Evolutionary conservation across 768 basidiomycete genomes (phyloP).

Genomic region (Panus rudis): DNA sequence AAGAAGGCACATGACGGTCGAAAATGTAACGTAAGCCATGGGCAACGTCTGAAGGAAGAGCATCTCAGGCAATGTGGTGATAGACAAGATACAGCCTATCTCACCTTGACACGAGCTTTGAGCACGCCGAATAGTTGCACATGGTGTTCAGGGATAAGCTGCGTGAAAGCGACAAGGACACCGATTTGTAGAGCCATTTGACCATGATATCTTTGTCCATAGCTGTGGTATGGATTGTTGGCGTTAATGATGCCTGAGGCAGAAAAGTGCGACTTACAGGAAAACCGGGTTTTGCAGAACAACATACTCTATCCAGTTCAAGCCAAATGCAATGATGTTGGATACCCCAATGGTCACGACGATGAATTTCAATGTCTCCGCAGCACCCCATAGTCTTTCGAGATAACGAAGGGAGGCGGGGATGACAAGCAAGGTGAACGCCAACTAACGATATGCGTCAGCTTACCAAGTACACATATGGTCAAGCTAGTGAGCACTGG

Average conservation of each 20-base stretch:
- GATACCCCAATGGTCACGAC: constrained; percentile 68
- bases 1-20: constrained; percentile 74
- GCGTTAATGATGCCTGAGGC: constrained; percentile 2
- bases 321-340: constrained; percentile 82
- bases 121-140: constrained; percentile 84
- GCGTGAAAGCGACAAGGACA: constrained; percentile 92
- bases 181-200: constrained; percentile 88
- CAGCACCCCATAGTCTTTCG: constrained; percentile 89
- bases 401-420: constrained; percentile 84
- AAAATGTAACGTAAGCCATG: constrained; percentile 90
- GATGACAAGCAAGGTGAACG: constrained; percentile 68
- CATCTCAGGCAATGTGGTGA: background rate
- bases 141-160: constrained; percentile 97
- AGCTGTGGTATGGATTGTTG: constrained; percentile 38
- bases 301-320: constrained; percentile 84
- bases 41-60: constrained; percentile 64
- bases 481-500: background rate
- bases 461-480: background rate
- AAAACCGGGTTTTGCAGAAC: constrained; percentile 68
- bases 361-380: constrained; percentile 84
- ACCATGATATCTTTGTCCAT: constrained; percentile 86
- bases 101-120: constrained; percentile 85
- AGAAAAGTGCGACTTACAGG: constrained; percentile 46
- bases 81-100: background rate
- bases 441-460: constrained; percentile 44